Conservation (phyloP, 768 basidiomycete genomes). For the Mycena amicta region DNA sequence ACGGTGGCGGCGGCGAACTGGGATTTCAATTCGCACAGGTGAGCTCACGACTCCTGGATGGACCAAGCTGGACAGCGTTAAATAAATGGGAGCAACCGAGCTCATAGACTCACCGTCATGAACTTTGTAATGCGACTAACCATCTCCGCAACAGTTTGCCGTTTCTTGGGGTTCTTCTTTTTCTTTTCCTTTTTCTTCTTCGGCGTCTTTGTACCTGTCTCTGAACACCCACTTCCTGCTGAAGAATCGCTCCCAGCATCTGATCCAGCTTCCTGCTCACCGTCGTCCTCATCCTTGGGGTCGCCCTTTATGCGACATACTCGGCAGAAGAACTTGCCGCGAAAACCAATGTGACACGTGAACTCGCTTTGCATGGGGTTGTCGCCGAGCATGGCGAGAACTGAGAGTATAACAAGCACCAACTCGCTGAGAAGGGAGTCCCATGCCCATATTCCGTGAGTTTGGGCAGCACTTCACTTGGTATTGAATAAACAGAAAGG, state of each 20-base stretch:
- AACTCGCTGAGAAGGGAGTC: conserved; percentile 26
- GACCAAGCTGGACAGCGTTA: not conserved
- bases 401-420: conserved; percentile 8
- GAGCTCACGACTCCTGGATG: not conserved
- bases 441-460: conserved; percentile 41
- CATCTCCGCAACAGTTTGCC: conserved; percentile 8
- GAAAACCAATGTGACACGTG: conserved; percentile 25
- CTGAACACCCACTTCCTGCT: not conserved
- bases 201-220: no score
- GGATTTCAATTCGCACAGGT: not conserved
- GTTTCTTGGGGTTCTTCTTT: not conserved
- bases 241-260: not conserved
- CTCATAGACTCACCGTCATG: conserved; percentile 8
- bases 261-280: not conserved
- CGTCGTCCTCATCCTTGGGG: conserved; percentile 11
- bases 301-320: conserved; percentile 32
- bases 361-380: conserved; percentile 19
- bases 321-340: conserved; percentile 25
- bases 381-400: conserved; percentile 17
- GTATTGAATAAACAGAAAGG: not conserved
- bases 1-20: not conserved
- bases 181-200: not conserved
- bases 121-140: conserved; percentile 2
- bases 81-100: no score
- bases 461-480: conserved; percentile 14